Evolutionary conservation across 805 yeast genomes (phyloP).

Genomic region (baker's yeast (Saccharomyces cerevisiae)): DNA sequence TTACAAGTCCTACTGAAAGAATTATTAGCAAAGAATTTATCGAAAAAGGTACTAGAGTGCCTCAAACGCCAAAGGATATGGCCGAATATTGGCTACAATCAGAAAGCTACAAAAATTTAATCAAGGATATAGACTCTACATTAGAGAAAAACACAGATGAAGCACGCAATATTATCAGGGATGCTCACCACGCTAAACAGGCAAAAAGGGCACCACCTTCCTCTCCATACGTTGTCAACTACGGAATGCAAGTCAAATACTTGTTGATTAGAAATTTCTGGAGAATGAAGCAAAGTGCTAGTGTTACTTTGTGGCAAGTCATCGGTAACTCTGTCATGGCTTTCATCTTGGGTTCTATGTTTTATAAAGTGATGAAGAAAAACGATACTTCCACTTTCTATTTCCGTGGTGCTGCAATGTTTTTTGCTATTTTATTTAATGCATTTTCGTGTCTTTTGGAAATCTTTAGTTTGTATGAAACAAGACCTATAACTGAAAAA

Average conservation of each 20-base stretch:
- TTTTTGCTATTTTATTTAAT: slow-evolving; percentile 57
- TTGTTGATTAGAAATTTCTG: slow-evolving; percentile 39
- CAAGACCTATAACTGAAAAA: slow-evolving; percentile 51
- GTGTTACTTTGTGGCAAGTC: slow-evolving; percentile 37
- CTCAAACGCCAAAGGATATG: slow-evolving; percentile 56
- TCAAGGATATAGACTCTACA: slow-evolving; percentile 40
- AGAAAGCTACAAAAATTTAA: slow-evolving; percentile 34
- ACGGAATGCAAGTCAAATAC: slow-evolving; percentile 43
- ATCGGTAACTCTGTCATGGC: slow-evolving; percentile 46
- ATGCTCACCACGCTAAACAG: slow-evolving; percentile 46
- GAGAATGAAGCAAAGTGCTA: slow-evolving; percentile 44
- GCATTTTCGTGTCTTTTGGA: slow-evolving; percentile 55
- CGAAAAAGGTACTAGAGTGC: slow-evolving; percentile 44
- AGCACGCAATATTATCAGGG: slow-evolving; percentile 17
- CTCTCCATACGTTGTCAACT: slow-evolving; percentile 50
- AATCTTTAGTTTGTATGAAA: slow-evolving; percentile 45
- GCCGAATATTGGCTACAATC: slow-evolving; percentile 50
- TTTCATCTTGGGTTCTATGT: slow-evolving; percentile 48
- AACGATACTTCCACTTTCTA: slow-evolving; percentile 40
- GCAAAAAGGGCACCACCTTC: slow-evolving; percentile 37
- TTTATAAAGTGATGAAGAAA: slow-evolving; percentile 38
- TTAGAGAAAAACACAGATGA: slow-evolving; percentile 17
- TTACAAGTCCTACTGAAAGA: slow-evolving; percentile 62
- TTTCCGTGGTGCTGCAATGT: slow-evolving; percentile 55
- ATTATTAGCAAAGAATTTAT: slow-evolving; percentile 27